phyloP scores from a whole-genome alignment of 176 grass and related monocot species.

The Coix lacrymajobi region DNA sequence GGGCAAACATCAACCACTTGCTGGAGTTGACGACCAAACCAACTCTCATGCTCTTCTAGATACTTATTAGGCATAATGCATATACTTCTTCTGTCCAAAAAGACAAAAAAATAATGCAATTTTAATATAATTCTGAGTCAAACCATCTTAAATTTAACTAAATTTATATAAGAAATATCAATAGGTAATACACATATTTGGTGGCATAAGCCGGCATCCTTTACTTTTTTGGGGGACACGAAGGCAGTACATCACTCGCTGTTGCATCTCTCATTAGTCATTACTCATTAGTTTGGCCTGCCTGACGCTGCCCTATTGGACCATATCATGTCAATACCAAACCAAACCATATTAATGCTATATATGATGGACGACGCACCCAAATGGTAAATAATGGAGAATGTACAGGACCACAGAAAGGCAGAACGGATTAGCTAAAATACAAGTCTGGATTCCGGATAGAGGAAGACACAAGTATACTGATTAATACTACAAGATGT shows the following conservation, averaged over 20 bases:
- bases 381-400: neutral
- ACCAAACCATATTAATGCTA: neutral
- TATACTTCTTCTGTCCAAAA: neutral
- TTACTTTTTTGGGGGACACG: no score
- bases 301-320: neutral
- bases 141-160: neutral
- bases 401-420: neutral
- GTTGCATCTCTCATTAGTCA: conserved; percentile 21
- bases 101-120: neutral
- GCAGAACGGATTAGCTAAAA: neutral
- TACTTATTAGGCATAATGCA: neutral
- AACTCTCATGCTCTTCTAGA: neutral
- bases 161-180: neutral
- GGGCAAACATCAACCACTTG: neutral
- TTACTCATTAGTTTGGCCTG: neutral
- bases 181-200: neutral
- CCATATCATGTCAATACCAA: neutral
- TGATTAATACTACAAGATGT: neutral
- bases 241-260: neutral
- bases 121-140: neutral
- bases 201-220: no score
- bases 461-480: neutral
- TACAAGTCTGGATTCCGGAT: neutral
- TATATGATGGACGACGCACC: neutral
- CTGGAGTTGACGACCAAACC: neutral